phyloP scores from a whole-genome alignment of 2,329 filamentous ascomycete genomes.

The Pseudogymnoascus verrucosus region DNA sequence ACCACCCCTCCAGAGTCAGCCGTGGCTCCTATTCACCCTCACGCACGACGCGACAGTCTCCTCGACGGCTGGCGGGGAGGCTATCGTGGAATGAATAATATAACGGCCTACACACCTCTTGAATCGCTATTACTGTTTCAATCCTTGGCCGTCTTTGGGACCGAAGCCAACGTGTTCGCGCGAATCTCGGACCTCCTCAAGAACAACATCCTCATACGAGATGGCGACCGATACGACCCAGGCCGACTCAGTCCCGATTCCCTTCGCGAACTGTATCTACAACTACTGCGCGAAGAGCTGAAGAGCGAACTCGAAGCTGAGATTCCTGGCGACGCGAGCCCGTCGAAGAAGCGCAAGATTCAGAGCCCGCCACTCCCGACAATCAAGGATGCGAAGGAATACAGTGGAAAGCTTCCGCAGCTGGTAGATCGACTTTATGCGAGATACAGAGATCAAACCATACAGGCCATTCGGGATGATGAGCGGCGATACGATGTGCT shows the following conservation, averaged over 20 bases:
- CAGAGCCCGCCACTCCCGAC: conserved; percentile 55
- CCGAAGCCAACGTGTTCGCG: conserved; percentile 57
- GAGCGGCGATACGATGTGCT: conserved; percentile 59
- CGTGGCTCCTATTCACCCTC: conserved; percentile 49
- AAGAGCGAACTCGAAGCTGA: conserved; percentile 38
- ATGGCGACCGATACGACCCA: conserved; percentile 64
- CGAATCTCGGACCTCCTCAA: conserved; percentile 67
- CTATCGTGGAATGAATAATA: conserved; percentile 47
- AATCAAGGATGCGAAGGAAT: conserved; percentile 55
- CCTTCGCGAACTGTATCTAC: conserved; percentile 69
- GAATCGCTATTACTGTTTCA: conserved; percentile 83
- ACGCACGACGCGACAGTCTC: conserved; percentile 45
- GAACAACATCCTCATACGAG: conserved; percentile 63
- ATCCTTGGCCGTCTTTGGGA: conserved; percentile 61
- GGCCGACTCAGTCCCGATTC: conserved; percentile 68
- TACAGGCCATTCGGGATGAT: conserved; percentile 65
- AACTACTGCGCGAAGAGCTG: conserved; percentile 67
- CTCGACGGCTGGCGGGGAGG: conserved; percentile 49
- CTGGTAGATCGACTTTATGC: conserved; percentile 68
- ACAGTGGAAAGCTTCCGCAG: conserved; percentile 59
- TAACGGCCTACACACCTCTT: conserved; percentile 68
- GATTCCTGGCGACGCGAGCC: conserved; percentile 40
- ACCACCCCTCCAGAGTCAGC: neutral
- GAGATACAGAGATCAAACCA: conserved; percentile 61
- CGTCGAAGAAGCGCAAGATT: conserved; percentile 68